phyloP scores from a whole-genome alignment of 2,329 filamentous ascomycete genomes.

The Fusarium nodosum region DNA sequence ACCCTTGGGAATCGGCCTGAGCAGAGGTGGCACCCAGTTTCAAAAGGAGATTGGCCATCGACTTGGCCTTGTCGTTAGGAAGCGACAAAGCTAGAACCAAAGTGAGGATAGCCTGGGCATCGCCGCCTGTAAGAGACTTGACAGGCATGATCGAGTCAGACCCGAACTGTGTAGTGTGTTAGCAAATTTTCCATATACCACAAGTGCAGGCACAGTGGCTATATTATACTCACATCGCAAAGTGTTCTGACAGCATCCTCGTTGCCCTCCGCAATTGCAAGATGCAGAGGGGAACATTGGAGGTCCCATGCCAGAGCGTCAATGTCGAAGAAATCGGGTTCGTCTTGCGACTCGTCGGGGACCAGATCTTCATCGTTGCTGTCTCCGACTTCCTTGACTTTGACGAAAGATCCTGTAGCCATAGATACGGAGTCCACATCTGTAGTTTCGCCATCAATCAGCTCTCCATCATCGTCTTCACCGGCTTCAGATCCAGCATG shows the following conservation, averaged over 20 bases:
- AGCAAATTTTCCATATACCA: slow-evolving; percentile 5
- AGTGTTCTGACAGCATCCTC: slow-evolving; percentile 76
- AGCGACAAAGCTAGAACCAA: slow-evolving; percentile 76
- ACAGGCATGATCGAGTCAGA: slow-evolving; percentile 82
- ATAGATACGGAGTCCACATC: slow-evolving; percentile 61
- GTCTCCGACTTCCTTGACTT: slow-evolving; percentile 66
- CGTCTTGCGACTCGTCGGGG: slow-evolving; percentile 69
- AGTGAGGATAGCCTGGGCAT: slow-evolving; percentile 74
- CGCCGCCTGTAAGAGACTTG: slow-evolving; percentile 70
- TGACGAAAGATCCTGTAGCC: slow-evolving; percentile 81
- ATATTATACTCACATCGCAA: slow-evolving; percentile 64
- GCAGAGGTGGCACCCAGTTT: slow-evolving; percentile 78
- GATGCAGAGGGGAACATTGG: slow-evolving; percentile 79
- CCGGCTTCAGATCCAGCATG: slow-evolving; percentile 24
- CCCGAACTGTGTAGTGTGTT: slow-evolving; percentile 70
- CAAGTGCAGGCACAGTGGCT: background rate
- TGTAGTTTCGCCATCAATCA: slow-evolving; percentile 61
- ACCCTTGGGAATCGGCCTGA: slow-evolving; percentile 76
- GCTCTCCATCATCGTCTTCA: slow-evolving; percentile 60
- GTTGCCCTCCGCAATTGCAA: slow-evolving; percentile 82
- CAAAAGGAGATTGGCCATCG: slow-evolving; percentile 75
- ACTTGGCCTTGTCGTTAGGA: slow-evolving; percentile 71
- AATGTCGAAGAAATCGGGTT: slow-evolving; percentile 84
- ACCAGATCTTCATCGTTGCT: slow-evolving; percentile 56
- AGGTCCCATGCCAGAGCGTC: slow-evolving; percentile 85